phyloP scores from a whole-genome alignment of 176 grass and related monocot species.

The Chloris gayana region DNA sequence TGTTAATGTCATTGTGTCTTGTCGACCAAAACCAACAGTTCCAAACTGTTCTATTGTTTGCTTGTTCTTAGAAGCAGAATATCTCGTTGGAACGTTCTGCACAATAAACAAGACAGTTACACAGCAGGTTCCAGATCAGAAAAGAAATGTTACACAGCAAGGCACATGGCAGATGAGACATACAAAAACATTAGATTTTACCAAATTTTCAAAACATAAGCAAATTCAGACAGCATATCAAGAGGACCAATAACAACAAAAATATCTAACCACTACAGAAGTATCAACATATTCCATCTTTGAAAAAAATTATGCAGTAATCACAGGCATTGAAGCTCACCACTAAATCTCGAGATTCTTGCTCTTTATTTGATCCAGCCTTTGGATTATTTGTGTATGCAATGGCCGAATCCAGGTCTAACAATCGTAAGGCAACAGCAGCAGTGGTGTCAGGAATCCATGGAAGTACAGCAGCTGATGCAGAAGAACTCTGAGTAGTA shows the following conservation, averaged over 20 bases:
- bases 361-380: slow-evolving; percentile 56
- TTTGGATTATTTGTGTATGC: slow-evolving; percentile 66
- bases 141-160: not conserved
- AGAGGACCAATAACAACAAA: not conserved
- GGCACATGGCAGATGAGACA: not conserved
- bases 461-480: slow-evolving; percentile 69
- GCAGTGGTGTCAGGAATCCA: slow-evolving; percentile 75
- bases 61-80: slow-evolving; percentile 53
- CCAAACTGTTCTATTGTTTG: slow-evolving; percentile 50
- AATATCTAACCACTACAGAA: not conserved
- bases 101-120: slow-evolving; percentile 10
- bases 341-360: slow-evolving; percentile 53
- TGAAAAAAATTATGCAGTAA: slow-evolving; percentile 19
- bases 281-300: not conserved
- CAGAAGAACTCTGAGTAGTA: slow-evolving; percentile 45
- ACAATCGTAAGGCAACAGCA: slow-evolving; percentile 80
- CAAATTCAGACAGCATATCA: not conserved
- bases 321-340: slow-evolving; percentile 51
- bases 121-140: not conserved
- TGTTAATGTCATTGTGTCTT: slow-evolving; percentile 44
- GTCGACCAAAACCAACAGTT: slow-evolving; percentile 51
- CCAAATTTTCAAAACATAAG: not conserved
- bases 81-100: slow-evolving; percentile 79
- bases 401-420: slow-evolving; percentile 75
- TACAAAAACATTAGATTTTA: not conserved